A percentile compares a stretch with the other conserved stretches of the same genome.
Evolutionary conservation across 768 basidiomycete species (phyloP).

Genomic region (Boletus reticulatus): DNA sequence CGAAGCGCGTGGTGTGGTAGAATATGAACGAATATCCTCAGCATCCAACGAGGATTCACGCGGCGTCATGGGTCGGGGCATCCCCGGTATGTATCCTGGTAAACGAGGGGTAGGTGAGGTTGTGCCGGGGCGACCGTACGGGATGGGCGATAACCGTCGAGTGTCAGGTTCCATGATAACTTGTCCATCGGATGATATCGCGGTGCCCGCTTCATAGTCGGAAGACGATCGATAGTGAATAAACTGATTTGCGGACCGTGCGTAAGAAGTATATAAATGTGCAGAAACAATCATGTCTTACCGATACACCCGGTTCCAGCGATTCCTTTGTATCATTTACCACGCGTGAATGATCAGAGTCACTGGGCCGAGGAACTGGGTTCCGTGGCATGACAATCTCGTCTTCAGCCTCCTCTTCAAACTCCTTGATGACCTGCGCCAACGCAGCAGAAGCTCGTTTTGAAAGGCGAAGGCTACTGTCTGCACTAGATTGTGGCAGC

Average conservation of each 20-base stretch:
- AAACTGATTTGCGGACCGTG: slow-evolving; percentile 12
- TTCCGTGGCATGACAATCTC: slow-evolving; percentile 73
- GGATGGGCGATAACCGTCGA: slow-evolving; percentile 59
- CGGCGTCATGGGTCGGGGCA: slow-evolving; percentile 92
- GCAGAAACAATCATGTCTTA: slow-evolving; percentile 16
- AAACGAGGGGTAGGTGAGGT: slow-evolving; percentile 52
- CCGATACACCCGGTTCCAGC: slow-evolving; percentile 20
- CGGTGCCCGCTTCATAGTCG: slow-evolving; percentile 63
- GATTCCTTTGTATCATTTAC: slow-evolving; percentile 18
- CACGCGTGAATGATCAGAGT: slow-evolving; percentile 24
- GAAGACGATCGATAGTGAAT: slow-evolving; percentile 35
- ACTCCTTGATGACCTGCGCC: slow-evolving; percentile 72
- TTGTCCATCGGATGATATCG: slow-evolving; percentile 65
- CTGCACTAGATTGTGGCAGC: slow-evolving; percentile 15
- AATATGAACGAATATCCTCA: slow-evolving; percentile 72
- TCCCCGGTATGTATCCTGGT: slow-evolving; percentile 87
- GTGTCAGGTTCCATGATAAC: slow-evolving; percentile 45
- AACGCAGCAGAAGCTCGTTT: slow-evolving; percentile 68
- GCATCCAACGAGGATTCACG: slow-evolving; percentile 61
- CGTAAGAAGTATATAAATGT: slow-evolving; percentile 20
- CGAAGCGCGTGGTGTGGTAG: slow-evolving; percentile 73
- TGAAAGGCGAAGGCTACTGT: slow-evolving; percentile 34
- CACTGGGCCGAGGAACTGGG: slow-evolving; percentile 41
- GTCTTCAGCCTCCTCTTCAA: slow-evolving; percentile 73
- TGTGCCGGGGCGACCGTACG: slow-evolving; percentile 48